These are phyloP conservation scores for Pythium coloratum DNA, from an alignment of 352 stramenopile species.

Conservation along the genomic window DNA sequence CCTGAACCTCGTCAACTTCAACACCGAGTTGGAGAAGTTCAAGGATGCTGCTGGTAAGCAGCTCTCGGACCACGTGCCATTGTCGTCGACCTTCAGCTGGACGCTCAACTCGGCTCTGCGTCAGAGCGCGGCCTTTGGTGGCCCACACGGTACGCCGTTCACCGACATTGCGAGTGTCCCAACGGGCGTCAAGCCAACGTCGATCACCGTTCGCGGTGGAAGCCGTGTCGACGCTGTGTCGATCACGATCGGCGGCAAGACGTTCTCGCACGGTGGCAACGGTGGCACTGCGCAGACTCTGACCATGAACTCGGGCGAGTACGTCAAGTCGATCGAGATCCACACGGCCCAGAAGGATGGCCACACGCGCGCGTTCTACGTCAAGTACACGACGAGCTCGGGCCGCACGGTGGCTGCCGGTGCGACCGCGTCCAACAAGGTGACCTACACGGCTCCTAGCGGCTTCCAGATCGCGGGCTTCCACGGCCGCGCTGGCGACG, in stretches of 20 bases:
- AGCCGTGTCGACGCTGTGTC: slow-evolving; percentile 43
- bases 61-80: slow-evolving; percentile 51
- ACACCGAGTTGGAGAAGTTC: slow-evolving; percentile 45
- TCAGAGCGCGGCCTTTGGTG: slow-evolving; percentile 38
- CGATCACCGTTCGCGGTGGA: slow-evolving; percentile 34
- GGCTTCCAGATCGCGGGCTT: slow-evolving; percentile 52
- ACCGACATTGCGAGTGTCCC: slow-evolving; percentile 35
- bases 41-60: slow-evolving; percentile 33
- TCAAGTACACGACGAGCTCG: slow-evolving; percentile 40
- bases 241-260: slow-evolving; percentile 24
- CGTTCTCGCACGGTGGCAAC: slow-evolving; percentile 37
- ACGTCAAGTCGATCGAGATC: slow-evolving; percentile 42
- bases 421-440: slow-evolving; percentile 32
- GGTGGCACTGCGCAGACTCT: slow-evolving; percentile 40
- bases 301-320: slow-evolving; percentile 37
- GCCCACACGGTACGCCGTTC: slow-evolving; percentile 40
- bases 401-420: slow-evolving; percentile 34
- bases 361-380: slow-evolving; percentile 46
- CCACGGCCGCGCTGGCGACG: slow-evolving; percentile 41
- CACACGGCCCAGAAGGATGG: slow-evolving; percentile 44
- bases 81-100: slow-evolving; percentile 47
- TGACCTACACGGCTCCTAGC: slow-evolving; percentile 31
- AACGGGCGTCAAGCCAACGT: slow-evolving; percentile 29
- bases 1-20: slow-evolving; percentile 38
- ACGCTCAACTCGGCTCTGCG: slow-evolving; percentile 29